These are phyloP conservation scores for Suhomyces terraborum DNA, from an alignment of 1,139 yeast species.

Conservation along the genomic window DNA sequence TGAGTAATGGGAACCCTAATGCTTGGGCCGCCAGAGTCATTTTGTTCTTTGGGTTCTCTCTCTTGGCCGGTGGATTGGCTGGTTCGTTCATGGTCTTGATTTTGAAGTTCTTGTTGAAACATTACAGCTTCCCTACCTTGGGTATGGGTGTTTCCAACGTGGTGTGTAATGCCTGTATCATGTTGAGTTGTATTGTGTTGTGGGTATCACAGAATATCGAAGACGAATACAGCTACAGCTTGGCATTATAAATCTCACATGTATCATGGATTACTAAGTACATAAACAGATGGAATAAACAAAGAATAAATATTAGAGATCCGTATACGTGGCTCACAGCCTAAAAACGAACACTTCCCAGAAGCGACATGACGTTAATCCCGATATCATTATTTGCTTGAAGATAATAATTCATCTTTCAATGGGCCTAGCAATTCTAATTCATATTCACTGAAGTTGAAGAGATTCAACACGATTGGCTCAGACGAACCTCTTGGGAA, in stretches of 20 bases:
- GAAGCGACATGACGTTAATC: constrained; percentile 8
- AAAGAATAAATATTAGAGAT: constrained; percentile 12
- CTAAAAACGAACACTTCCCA: constrained; percentile 12
- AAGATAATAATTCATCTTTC: constrained; percentile 36
- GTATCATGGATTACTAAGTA: constrained; percentile 11
- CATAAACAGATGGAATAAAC: constrained; percentile 12
- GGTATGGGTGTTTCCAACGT: constrained; percentile 95
- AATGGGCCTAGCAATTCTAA: constrained; percentile 50
- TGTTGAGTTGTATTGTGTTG: constrained; percentile 82
- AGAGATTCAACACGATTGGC: constrained; percentile 48
- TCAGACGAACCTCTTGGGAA: constrained; percentile 54
- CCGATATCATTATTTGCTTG: constrained; percentile 8
- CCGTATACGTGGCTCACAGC: constrained; percentile 2
- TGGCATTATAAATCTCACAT: constrained; percentile 56
- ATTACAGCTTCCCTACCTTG: constrained; percentile 79
- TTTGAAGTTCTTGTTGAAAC: constrained; percentile 78
- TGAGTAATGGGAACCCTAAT: constrained; percentile 54
- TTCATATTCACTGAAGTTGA: constrained; percentile 57
- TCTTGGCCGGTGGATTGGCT: constrained; percentile 91
- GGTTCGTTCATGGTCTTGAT: constrained; percentile 89
- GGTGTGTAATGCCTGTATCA: constrained; percentile 72
- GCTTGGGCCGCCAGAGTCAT: constrained; percentile 95
- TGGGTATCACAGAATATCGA: constrained; percentile 96
- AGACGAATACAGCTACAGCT: constrained; percentile 90
- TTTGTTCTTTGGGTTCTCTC: constrained; percentile 85